Evolutionary conservation across 345 rosid species (phyloP).

Genomic region (Sonneratia alba): DNA sequence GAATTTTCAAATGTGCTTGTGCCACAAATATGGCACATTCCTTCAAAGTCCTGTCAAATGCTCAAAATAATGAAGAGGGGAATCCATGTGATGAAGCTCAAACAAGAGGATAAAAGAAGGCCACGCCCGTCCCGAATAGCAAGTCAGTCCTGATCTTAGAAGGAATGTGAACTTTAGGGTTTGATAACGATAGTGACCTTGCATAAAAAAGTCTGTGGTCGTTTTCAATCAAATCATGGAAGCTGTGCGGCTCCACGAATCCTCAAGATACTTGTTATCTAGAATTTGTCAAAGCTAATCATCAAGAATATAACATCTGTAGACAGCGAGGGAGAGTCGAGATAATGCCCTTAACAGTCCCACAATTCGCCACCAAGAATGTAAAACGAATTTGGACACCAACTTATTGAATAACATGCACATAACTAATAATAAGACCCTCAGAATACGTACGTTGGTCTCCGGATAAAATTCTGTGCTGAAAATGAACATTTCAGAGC

Average conservation of each 20-base stretch:
- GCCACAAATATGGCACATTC: not conserved
- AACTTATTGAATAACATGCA: not conserved
- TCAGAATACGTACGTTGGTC: too few species aligned
- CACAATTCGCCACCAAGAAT: not conserved
- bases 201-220: not conserved
- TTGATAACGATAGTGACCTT: not conserved
- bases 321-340: not conserved
- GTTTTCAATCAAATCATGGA: not conserved
- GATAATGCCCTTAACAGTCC: not conserved
- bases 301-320: conserved; percentile 1
- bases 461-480: too few species aligned
- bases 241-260: not conserved
- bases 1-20: not conserved
- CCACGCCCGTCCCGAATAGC: not conserved
- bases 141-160: not conserved
- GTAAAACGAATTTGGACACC: not conserved
- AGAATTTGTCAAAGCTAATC: not conserved
- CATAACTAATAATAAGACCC: not conserved
- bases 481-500: too few species aligned
- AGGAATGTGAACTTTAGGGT: not conserved
- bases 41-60: not conserved
- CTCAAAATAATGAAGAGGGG: not conserved
- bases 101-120: not conserved
- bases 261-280: not conserved
- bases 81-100: not conserved